Conservation (phyloP, 352 stramenopile species). For the Globisporangium ultimum region DNA sequence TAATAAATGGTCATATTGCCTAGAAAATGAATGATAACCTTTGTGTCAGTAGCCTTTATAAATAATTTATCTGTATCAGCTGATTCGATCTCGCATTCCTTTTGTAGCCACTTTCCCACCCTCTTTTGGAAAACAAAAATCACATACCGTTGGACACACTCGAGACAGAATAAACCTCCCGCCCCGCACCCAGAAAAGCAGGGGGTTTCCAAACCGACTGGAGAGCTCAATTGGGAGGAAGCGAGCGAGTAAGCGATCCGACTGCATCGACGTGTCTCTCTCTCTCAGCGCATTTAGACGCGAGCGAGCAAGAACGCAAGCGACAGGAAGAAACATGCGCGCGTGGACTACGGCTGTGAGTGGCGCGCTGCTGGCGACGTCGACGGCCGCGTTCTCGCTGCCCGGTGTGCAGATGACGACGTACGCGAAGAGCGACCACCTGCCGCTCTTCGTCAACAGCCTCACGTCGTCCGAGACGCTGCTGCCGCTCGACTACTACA, state of each 20-base stretch:
- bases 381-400: conserved; percentile 53
- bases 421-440: conserved; percentile 78
- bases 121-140: background rate
- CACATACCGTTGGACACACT: background rate
- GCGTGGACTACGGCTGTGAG: conserved; percentile 17
- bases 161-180: background rate
- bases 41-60: no score
- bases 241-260: background rate
- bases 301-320: background rate
- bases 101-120: background rate
- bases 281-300: background rate
- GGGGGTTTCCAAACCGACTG: background rate
- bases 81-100: background rate
- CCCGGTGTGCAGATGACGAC: conserved; percentile 87
- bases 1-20: no score
- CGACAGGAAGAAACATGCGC: background rate
- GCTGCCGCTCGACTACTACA: conserved; percentile 98
- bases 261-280: background rate
- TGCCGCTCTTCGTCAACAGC: conserved; percentile 94
- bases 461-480: conserved; percentile 94
- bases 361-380: conserved; percentile 20
- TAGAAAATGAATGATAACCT: no score
- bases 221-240: background rate
- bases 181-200: background rate
- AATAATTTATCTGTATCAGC: no score